Evolutionary conservation across 2,329 filamentous ascomycete species (phyloP).

Genomic region (Simplicillium aogashimaense): DNA sequence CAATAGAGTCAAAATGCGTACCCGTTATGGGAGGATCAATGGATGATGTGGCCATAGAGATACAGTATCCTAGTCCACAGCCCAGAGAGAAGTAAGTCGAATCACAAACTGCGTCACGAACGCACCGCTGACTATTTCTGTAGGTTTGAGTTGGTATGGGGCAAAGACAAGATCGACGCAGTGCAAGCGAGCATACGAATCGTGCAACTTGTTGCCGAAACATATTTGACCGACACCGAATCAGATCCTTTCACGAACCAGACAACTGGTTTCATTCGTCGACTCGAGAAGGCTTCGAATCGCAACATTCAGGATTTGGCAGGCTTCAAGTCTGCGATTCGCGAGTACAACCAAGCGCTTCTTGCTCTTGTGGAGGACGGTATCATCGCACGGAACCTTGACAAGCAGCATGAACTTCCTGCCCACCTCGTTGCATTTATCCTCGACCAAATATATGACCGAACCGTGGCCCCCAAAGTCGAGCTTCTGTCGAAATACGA

Average conservation of each 20-base stretch:
- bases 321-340: constrained; percentile 64
- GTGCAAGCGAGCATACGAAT: constrained; percentile 63
- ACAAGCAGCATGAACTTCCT: constrained; percentile 57
- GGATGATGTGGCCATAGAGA: constrained; percentile 49
- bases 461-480: constrained; percentile 83
- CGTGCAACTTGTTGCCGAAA: constrained; percentile 58
- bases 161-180: constrained; percentile 70
- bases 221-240: constrained; percentile 67
- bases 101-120: neutral
- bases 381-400: constrained; percentile 59
- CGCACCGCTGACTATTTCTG: constrained; percentile 5
- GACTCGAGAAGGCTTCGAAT: constrained; percentile 64
- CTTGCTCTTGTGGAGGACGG: constrained; percentile 57
- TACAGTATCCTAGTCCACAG: constrained; percentile 77
- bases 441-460: constrained; percentile 78
- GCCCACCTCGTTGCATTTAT: constrained; percentile 70
- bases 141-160: constrained; percentile 57
- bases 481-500: constrained; percentile 77
- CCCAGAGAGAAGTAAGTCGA: constrained; percentile 52
- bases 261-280: constrained; percentile 63
- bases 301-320: constrained; percentile 52
- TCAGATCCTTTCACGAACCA: constrained; percentile 60
- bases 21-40: constrained; percentile 37
- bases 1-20: constrained; percentile 37
- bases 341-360: constrained; percentile 68